Evolutionary conservation across 2,329 filamentous ascomycete genomes (phyloP).

Genomic region (Neofusicoccum umdonicola): DNA sequence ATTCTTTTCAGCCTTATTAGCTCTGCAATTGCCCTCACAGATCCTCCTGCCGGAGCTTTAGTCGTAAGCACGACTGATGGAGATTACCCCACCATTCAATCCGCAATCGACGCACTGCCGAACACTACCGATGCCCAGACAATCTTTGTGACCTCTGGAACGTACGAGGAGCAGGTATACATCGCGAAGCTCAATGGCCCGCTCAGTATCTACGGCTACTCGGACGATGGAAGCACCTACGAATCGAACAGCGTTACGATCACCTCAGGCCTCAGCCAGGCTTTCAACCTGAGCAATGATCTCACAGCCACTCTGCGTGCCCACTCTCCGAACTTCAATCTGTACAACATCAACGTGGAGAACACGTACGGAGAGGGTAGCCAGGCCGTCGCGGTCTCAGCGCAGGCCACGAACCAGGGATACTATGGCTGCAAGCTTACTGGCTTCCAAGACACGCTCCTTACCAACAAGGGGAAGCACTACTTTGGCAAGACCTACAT

Average conservation of each 20-base stretch:
- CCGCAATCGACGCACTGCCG: slow-evolving; percentile 54
- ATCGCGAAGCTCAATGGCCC: slow-evolving; percentile 46
- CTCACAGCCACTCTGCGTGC: slow-evolving; percentile 47
- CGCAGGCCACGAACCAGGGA: slow-evolving; percentile 48
- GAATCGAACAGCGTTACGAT: slow-evolving; percentile 55
- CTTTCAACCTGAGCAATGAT: slow-evolving; percentile 45
- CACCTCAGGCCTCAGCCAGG: slow-evolving; percentile 41
- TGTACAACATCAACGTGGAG: slow-evolving; percentile 60
- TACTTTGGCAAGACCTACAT: slow-evolving; percentile 56
- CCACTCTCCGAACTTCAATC: slow-evolving; percentile 47
- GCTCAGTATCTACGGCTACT: slow-evolving; percentile 57
- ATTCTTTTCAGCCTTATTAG: not conserved
- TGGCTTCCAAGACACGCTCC: slow-evolving; percentile 54
- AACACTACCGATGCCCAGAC: slow-evolving; percentile 47
- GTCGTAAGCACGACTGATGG: slow-evolving; percentile 36
- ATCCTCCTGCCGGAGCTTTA: slow-evolving; percentile 48
- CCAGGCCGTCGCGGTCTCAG: slow-evolving; percentile 51
- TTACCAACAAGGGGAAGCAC: slow-evolving; percentile 46
- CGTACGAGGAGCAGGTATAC: slow-evolving; percentile 58
- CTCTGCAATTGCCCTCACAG: slow-evolving; percentile 30
- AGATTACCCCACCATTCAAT: slow-evolving; percentile 47
- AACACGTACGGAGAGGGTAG: slow-evolving; percentile 35
- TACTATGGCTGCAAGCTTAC: slow-evolving; percentile 55
- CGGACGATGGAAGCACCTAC: slow-evolving; percentile 51
- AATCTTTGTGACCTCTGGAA: slow-evolving; percentile 59